Percentiles rank a stretch among this genome's conserved stretches.
Conservation (phyloP, 2,329 filamentous ascomycete species). For the Blastomyces parvus region DNA sequence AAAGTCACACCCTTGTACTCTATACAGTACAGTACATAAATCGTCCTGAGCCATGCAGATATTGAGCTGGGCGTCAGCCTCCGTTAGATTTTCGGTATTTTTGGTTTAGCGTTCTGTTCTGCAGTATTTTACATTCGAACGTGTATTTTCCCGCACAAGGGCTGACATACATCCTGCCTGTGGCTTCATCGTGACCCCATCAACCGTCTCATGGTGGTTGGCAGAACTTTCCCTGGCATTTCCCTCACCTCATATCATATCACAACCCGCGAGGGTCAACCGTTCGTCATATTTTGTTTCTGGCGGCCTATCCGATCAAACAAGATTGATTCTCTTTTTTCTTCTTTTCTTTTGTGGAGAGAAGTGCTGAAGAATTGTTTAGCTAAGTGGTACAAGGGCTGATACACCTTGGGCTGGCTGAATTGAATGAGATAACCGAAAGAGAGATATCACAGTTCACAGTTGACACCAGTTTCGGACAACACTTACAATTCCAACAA, state of each 20-base stretch:
- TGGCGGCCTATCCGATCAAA: neutral
- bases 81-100: neutral
- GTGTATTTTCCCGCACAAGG: slow-evolving; percentile 1
- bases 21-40: no score
- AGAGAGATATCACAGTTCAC: no score
- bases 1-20: neutral
- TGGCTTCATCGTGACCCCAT: neutral
- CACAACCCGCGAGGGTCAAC: neutral
- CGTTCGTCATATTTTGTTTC: neutral
- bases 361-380: neutral
- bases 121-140: slow-evolving; percentile 1
- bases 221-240: neutral
- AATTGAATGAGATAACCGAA: neutral
- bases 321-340: neutral
- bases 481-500: neutral
- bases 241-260: neutral
- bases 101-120: neutral
- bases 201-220: neutral
- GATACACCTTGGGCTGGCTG: slow-evolving; percentile 1
- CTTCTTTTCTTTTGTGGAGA: no score
- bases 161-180: neutral
- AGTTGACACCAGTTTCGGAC: neutral
- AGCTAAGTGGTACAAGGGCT: neutral
- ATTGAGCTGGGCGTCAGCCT: neutral
- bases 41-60: neutral